Evolutionary conservation across 2,329 filamentous ascomycete genomes (phyloP).

Genomic region (Huntiella omanensis): DNA sequence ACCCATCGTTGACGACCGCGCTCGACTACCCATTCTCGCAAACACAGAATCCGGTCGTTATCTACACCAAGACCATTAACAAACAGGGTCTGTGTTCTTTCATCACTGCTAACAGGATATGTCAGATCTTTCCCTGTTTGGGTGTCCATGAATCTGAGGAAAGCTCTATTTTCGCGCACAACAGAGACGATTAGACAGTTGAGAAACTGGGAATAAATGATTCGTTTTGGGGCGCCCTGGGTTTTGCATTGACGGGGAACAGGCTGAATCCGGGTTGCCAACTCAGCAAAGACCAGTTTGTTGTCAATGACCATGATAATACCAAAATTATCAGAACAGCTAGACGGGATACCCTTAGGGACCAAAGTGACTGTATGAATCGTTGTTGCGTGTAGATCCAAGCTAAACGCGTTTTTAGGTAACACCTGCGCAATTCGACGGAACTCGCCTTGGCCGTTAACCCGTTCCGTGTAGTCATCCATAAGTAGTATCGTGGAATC

Average conservation of each 20-base stretch:
- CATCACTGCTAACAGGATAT: conserved; percentile 23
- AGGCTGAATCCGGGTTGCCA: conserved; percentile 26
- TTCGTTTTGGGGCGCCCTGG: conserved; percentile 27
- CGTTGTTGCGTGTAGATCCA: not conserved
- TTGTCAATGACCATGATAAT: conserved; percentile 28
- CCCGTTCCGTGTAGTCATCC: conserved; percentile 18
- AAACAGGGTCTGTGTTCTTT: conserved; percentile 22
- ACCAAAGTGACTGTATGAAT: conserved; percentile 5
- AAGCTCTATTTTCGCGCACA: conserved; percentile 23
- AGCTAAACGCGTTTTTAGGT: conserved; percentile 30
- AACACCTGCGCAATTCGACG: conserved; percentile 28
- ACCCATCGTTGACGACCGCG: conserved; percentile 39
- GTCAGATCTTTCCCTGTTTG: conserved; percentile 34
- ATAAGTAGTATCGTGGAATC: conserved; percentile 28
- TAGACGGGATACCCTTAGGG: not conserved
- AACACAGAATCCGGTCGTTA: conserved; percentile 38
- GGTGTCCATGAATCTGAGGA: conserved; percentile 37
- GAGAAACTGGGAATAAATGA: conserved; percentile 36
- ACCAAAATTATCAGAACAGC: not conserved
- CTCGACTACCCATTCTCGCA: conserved; percentile 45
- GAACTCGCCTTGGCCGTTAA: conserved; percentile 16
- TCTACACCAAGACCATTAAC: conserved; percentile 36
- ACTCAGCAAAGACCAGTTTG: conserved; percentile 32
- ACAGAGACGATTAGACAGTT: conserved; percentile 36
- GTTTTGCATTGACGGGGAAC: conserved; percentile 32